A percentile compares a stretch with the other conserved stretches of the same genome.
Conservation (phyloP, 805 yeast genomes). For the Candida verbasci region DNA sequence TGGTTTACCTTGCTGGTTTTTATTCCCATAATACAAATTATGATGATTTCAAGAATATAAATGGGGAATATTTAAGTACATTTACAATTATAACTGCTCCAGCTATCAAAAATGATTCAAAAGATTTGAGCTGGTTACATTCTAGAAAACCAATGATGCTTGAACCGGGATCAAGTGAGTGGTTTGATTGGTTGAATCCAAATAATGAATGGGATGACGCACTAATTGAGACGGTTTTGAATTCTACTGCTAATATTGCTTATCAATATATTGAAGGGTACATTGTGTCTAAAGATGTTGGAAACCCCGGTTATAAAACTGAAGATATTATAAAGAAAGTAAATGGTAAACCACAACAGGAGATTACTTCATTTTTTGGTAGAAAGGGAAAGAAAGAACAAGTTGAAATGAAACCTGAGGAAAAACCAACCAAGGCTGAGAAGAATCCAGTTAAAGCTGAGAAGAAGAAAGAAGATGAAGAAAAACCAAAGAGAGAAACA, state of each 20-base stretch:
- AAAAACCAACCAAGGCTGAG: too few relatives aligned
- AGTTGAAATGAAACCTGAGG: slow-evolving; percentile 6
- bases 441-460: slow-evolving; percentile 1
- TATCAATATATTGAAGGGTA: slow-evolving; percentile 43
- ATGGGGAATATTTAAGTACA: slow-evolving; percentile 31
- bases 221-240: slow-evolving; percentile 36
- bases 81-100: slow-evolving; percentile 73
- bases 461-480: slow-evolving; percentile 3
- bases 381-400: too few relatives aligned
- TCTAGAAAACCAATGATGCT: slow-evolving; percentile 73
- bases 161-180: slow-evolving; percentile 51
- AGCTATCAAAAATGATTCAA: slow-evolving; percentile 43
- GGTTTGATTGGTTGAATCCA: slow-evolving; percentile 63
- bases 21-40: slow-evolving; percentile 34
- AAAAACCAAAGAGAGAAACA: too few relatives aligned
- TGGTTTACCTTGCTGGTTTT: slow-evolving; percentile 60
- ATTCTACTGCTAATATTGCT: slow-evolving; percentile 25
- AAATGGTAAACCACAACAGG: slow-evolving; percentile 14
- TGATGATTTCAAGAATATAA: slow-evolving; percentile 14
- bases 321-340: slow-evolving; percentile 28
- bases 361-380: slow-evolving; percentile 26
- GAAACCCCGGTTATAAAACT: slow-evolving; percentile 51
- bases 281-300: slow-evolving; percentile 60
- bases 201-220: slow-evolving; percentile 32
- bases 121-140: slow-evolving; percentile 65